Percentiles rank a stretch among this genome's conserved stretches.
phyloP scores from a whole-genome alignment of 352 stramenopile species.

The Phytophthora pseudosyringae region DNA sequence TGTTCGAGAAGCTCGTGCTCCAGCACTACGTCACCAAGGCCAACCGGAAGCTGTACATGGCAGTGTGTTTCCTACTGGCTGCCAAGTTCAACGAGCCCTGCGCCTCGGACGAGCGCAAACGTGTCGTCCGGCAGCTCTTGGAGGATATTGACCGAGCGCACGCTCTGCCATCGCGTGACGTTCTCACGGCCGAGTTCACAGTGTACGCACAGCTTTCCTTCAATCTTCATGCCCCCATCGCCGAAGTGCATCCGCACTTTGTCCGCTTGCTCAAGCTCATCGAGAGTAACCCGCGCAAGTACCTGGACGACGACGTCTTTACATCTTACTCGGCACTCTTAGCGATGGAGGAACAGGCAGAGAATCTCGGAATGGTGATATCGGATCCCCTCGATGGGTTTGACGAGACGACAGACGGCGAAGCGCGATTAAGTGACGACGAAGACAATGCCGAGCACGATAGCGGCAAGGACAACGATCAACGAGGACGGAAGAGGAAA shows the following conservation, averaged over 20 bases:
- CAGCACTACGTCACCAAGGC: constrained; percentile 95
- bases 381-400: constrained; percentile 40
- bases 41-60: constrained; percentile 97
- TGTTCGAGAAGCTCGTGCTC: constrained; percentile 97
- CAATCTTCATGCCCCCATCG: constrained; percentile 82
- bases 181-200: constrained; percentile 90
- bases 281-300: constrained; percentile 91
- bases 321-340: constrained; percentile 73
- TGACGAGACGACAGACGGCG: constrained; percentile 72
- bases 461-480: constrained; percentile 34
- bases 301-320: constrained; percentile 89
- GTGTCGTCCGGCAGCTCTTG: constrained; percentile 69
- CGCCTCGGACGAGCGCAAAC: constrained; percentile 67
- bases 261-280: constrained; percentile 83
- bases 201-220: constrained; percentile 92
- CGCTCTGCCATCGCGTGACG: constrained; percentile 80
- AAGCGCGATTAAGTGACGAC: constrained; percentile 75
- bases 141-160: constrained; percentile 83
- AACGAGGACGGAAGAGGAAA: constrained; percentile 37
- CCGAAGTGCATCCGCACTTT: constrained; percentile 88
- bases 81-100: constrained; percentile 93
- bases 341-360: constrained; percentile 71
- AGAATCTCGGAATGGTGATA: constrained; percentile 35
- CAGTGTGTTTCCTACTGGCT: constrained; percentile 94
- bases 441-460: constrained; percentile 44